Base-by-base conservation (phyloP, 306 rosid species). In the Sesbania bispinosa region DNA sequence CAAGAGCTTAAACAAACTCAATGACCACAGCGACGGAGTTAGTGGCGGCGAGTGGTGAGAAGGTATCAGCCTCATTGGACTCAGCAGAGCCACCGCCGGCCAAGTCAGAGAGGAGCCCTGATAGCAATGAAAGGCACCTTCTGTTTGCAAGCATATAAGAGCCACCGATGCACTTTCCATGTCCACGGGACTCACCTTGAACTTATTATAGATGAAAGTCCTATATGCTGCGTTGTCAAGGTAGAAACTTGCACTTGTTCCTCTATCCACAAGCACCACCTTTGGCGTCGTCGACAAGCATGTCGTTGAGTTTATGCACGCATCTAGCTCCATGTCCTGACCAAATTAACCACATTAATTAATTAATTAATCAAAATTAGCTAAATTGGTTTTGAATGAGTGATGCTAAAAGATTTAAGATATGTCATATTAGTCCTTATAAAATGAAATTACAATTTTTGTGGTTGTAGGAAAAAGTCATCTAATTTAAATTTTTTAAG, bases 91-190 rank as follows among this genome's bases (percentile, higher is more conserved):
- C 90, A 0, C 89, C 85, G 3, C 92, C 92, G 10, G 83, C 83
- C 51, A 79, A 58, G 53, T 79, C 79, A 0, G 90, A 85, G 53
- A 89, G 71, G 71, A 45, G 90, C 83, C 43, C 92, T 77, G 2
- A 87, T 23, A 16, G 62, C 59, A 20, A 89, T 89, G 79, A 85
- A 89, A 0, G 96, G 86, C 2, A 73, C 47, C 33, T 39, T 79
- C 27, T 89, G 88, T 20, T n/a, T 89, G 90, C 0, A 59, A 53
- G 47, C 87, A 79, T 5, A 87, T 55, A 0, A 87, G 78, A 1
- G 96, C 92, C 20, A 87, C 92, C 0, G 88, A 50, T 0, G 90
- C 88, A 62, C 75, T 72, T 47, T 79, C 83, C 83, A 79, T 79
- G 69, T 87, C 90, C 0, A 85, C 85, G 0, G 90, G 86, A 18